phyloP scores from a whole-genome alignment of 2,329 filamentous ascomycete genomes.

The Coniella vitis region DNA sequence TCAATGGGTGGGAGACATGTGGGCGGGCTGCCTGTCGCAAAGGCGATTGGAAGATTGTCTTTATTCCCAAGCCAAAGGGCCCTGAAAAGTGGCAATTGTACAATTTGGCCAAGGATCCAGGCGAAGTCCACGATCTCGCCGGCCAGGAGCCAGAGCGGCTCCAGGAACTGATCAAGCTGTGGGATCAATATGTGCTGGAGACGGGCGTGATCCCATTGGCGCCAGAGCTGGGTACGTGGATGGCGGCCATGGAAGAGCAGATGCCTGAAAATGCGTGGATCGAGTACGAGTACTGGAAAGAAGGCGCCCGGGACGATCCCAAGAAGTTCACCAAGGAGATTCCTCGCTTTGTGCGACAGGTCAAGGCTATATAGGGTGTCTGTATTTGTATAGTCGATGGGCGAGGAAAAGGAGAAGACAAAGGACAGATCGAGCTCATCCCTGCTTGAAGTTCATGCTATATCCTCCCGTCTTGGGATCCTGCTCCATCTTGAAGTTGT shows the following conservation, averaged over 20 bases:
- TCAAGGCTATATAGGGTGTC: constrained; percentile 13
- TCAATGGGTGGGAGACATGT: constrained; percentile 32
- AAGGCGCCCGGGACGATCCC: constrained; percentile 35
- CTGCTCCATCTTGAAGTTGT: constrained; percentile 91
- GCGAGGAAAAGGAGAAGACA: too few relatives aligned
- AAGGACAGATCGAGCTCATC: neutral
- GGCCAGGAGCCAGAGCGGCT: constrained; percentile 26
- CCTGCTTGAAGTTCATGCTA: constrained; percentile 73
- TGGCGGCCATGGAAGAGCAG: constrained; percentile 56
- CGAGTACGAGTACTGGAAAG: constrained; percentile 57
- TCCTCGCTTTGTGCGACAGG: constrained; percentile 14
- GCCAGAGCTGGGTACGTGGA: constrained; percentile 50
- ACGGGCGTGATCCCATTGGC: constrained; percentile 53
- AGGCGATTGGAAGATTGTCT: constrained; percentile 35
- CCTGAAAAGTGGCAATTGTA: constrained; percentile 44
- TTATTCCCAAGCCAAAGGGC: constrained; percentile 41
- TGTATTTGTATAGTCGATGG: neutral
- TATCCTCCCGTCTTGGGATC: constrained; percentile 87
- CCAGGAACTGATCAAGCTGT: constrained; percentile 26
- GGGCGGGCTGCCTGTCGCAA: constrained; percentile 28
- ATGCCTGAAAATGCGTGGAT: constrained; percentile 62
- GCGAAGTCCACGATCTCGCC: constrained; percentile 34
- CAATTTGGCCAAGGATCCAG: constrained; percentile 37
- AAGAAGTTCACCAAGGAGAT: constrained; percentile 30
- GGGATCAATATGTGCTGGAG: constrained; percentile 38